Conservation (phyloP, 805 yeast genomes). For the Schwanniomyces sp. region DNA sequence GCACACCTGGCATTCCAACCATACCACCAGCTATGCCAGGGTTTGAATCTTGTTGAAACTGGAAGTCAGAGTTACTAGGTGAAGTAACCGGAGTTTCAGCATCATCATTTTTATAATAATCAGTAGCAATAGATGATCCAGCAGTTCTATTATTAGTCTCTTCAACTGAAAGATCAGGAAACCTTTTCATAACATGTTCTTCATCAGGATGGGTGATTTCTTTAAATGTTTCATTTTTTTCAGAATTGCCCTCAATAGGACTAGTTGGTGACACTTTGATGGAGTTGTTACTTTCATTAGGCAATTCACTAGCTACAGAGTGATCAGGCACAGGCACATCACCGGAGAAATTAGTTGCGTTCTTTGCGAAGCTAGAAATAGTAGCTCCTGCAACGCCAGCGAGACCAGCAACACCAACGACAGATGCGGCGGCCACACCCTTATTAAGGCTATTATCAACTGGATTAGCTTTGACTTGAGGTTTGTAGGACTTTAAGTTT, state of each 20-base stretch:
- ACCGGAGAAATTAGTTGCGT: neutral
- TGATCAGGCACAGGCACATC: conserved; percentile 2
- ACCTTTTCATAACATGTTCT: conserved; percentile 19
- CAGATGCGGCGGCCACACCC: conserved; percentile 17
- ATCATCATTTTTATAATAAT: conserved; percentile 21
- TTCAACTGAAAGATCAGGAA: conserved; percentile 34
- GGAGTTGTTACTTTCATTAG: conserved; percentile 12
- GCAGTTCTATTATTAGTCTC: conserved; percentile 29
- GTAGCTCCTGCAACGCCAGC: neutral
- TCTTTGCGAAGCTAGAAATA: conserved; percentile 5
- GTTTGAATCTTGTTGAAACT: conserved; percentile 33
- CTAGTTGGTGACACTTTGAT: neutral
- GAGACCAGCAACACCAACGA: conserved; percentile 13
- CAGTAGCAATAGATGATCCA: conserved; percentile 33
- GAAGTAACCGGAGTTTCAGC: conserved; percentile 50
- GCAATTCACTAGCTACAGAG: conserved; percentile 3
- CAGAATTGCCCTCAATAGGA: neutral
- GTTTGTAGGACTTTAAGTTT: neutral
- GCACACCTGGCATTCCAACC: conserved; percentile 46
- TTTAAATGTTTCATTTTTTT: neutral
- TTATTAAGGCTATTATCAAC: neutral
- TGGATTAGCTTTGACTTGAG: neutral
- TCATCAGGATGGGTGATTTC: conserved; percentile 4
- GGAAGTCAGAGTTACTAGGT: conserved; percentile 49
- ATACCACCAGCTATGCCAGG: conserved; percentile 38